Evolutionary conservation across 768 basidiomycete genomes (phyloP), one percentile per base, ranked within the genome.

Genomic region (Kwoniella mangroviensis): DNA sequence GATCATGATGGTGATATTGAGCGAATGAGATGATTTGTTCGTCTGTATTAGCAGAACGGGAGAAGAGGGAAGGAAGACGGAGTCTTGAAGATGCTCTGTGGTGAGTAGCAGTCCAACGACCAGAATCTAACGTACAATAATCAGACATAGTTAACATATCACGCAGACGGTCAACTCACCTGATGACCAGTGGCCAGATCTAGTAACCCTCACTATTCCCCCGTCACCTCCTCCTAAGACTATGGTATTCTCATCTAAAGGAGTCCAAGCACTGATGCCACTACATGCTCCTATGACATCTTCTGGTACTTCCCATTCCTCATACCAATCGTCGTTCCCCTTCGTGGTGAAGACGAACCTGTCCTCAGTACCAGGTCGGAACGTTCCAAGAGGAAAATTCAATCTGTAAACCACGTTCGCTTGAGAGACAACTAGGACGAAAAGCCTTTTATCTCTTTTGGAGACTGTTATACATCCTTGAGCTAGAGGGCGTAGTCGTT

Each of bases 21-120:
- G 75, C 73, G 42, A 78, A 73, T 1, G 75, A 71, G 62, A 79
- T 70, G 71, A 76, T 65, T 26, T 75, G 74, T 34, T 77, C 76
- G 45, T 75, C 74, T 10, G 65, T 63, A 12, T 57, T 61, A 4
- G 69, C 55, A 24, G 71, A 64, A 11, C 75, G 67, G 11, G 76
- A 72, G 65, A 81, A 81, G 19, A 79, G 74, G 26, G 77, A 75
- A 2, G 75, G 72, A 24, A 81, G 62, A 19, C 77, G 74, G 28
- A 77, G 71, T 60, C 70, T 61, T 10, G 74, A 75, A 11, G 74
- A 58, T 40, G 74, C 69, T 57, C 74, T 68, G 63, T 81, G 71
- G 65, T 77, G 75, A 10, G 67, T 57, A 4, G 73, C 71, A 10
- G 72, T 68, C 79, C 76, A 80, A 40, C 42, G 51, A 2, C 72